Evolutionary conservation across 352 stramenopile species (phyloP), one percentile per base, ranked within the genome.

Genomic region (Globisporangium heterothallicum): DNA sequence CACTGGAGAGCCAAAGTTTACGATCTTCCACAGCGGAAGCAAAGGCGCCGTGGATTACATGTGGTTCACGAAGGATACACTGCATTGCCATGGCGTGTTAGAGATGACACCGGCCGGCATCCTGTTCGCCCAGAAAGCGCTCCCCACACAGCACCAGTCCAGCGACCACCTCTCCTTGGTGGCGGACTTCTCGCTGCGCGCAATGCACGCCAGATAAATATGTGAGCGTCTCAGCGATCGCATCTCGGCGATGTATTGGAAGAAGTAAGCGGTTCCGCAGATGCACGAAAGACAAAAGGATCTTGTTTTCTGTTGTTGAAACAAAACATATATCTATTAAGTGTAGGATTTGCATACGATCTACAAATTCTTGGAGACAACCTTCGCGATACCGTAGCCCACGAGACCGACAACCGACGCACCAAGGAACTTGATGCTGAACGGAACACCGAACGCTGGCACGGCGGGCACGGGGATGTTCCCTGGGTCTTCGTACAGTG

Each of bases 401-500:
- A 86, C 57, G 30, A 78, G 62, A 13, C 73, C 82, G 18, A 88
- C 53, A 3, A 87, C 53, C 22, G 75, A 62, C 16, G 60, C 70
- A 42, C 72, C 72, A 27, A 75, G 46, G 38, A 88, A 47, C 65
- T 81, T 81, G 61, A 93, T 66, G 53, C 68, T 70, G 46, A 90
- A 56, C 29, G 83, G 83, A 47, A 89, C 74, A 32, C 72, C 64
- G 56, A 92, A 93, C 53, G 78, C 61, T 53, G 83, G 80, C 45
- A 92, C 83, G 18, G 76, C 32, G 7, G 83, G 83, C 42, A 82
- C 66, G 13, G 80, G 60, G 34, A 93, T 77, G 64, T 93, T 93
- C 60, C 71, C 83, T 10, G 80, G 80, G 72, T 93, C 83, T 40
- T 93, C 77, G 65, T 93, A 93, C 59, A 93, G 59, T 30, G 56